Percentiles rank a stretch among this genome's conserved stretches.
phyloP scores from a whole-genome alignment of 2,329 filamentous ascomycete species.

The Pseudogymnoascus sp. region DNA sequence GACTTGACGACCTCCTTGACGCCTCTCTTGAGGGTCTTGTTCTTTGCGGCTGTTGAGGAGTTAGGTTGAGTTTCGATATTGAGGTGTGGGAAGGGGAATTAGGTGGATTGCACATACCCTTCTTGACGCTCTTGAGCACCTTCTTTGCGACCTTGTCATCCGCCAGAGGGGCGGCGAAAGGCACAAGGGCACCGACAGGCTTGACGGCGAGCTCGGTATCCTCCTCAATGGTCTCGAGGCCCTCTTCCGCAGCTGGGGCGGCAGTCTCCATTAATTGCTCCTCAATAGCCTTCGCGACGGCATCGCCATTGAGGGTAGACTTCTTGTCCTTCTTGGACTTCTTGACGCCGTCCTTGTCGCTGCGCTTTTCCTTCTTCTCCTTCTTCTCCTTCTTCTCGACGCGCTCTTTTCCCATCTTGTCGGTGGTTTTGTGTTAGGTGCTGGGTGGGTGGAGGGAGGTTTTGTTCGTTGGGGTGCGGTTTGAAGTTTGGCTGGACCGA shows the following conservation, averaged over 20 bases:
- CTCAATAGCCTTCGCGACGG: conserved; percentile 53
- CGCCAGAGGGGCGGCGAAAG: conserved; percentile 73
- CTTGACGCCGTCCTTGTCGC: conserved; percentile 36
- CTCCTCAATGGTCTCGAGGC: conserved; percentile 29
- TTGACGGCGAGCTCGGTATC: conserved; percentile 36
- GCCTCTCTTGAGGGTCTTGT: conserved; percentile 91
- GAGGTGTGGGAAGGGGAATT: not conserved
- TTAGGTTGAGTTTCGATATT: conserved; percentile 16
- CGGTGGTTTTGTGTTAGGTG: conserved; percentile 9
- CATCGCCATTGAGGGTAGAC: conserved; percentile 35
- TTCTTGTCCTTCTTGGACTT: conserved; percentile 34
- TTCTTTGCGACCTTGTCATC: conserved; percentile 67
- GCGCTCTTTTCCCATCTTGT: conserved; percentile 32
- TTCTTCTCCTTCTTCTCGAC: conserved; percentile 52
- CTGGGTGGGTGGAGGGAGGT: conserved; percentile 7
- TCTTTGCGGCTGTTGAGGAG: conserved; percentile 67
- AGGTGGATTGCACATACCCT: conserved; percentile 32
- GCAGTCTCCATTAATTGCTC: conserved; percentile 52
- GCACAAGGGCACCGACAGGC: conserved; percentile 57
- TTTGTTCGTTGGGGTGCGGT: conserved; percentile 6
- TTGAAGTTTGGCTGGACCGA: not conserved
- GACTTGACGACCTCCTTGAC: conserved; percentile 99
- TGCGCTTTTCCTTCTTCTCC: conserved; percentile 63
- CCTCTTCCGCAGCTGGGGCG: conserved; percentile 34
- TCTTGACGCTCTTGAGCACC: conserved; percentile 56